Percentiles rank a stretch among this genome's conserved stretches.
phyloP scores from a whole-genome alignment of 805 yeast species.

The Yarrowia sp. region DNA sequence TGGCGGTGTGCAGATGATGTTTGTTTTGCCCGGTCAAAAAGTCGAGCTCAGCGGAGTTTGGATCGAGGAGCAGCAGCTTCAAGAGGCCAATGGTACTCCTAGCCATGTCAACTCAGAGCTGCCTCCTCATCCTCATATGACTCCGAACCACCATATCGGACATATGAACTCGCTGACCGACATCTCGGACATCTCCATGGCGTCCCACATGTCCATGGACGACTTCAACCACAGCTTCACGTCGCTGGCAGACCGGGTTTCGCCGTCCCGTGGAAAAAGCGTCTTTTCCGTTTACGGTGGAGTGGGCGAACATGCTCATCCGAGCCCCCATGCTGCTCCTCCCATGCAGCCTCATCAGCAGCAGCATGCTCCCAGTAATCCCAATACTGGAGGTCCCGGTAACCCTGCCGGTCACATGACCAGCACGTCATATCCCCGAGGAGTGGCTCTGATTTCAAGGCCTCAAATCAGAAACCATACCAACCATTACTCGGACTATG shows the following conservation, averaged over 20 bases:
- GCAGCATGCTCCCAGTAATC: background rate
- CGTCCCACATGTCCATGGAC: constrained; percentile 23
- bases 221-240: constrained; percentile 11
- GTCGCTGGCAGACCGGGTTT: constrained; percentile 11
- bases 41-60: constrained; percentile 1
- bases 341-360: background rate
- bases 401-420: background rate
- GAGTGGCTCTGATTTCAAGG: constrained; percentile 44
- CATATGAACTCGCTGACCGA: constrained; percentile 11
- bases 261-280: background rate
- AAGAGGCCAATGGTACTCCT: background rate
- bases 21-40: constrained; percentile 83
- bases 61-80: constrained; percentile 3
- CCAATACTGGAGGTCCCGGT: background rate
- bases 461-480: constrained; percentile 41
- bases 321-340: background rate
- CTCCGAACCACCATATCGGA: constrained; percentile 1
- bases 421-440: constrained; percentile 40
- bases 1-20: constrained; percentile 99
- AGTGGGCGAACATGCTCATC: background rate
- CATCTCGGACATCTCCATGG: constrained; percentile 9
- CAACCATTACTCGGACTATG: constrained; percentile 39
- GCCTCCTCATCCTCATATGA: background rate
- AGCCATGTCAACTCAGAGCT: background rate
- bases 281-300: background rate